Evolutionary conservation across 2,329 filamentous ascomycete species (phyloP).

Genomic region (Neurospora sp.): DNA sequence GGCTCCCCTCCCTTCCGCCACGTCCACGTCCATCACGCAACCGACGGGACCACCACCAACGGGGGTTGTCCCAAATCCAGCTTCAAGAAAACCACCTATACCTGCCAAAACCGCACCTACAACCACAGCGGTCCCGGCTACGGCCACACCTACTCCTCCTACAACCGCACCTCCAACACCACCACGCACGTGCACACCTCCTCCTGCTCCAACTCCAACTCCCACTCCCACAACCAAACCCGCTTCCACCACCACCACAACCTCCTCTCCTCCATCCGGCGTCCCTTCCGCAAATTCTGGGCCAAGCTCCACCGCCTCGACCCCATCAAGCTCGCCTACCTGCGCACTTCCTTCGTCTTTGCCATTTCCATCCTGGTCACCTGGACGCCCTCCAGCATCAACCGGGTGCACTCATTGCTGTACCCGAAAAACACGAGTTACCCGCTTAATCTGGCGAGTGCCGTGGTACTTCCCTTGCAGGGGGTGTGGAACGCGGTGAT

Average conservation of each 20-base stretch:
- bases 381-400: conserved; percentile 60
- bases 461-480: conserved; percentile 65
- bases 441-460: conserved; percentile 58
- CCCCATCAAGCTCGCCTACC: conserved; percentile 50
- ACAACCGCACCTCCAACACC: conserved; percentile 9
- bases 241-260: background rate
- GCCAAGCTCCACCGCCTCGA: conserved; percentile 34
- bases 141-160: background rate
- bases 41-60: background rate
- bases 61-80: background rate
- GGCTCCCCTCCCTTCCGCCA: background rate
- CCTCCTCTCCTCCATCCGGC: background rate
- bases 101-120: background rate
- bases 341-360: conserved; percentile 52
- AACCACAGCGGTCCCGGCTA: background rate
- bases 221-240: background rate
- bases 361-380: conserved; percentile 51
- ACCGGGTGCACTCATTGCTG: conserved; percentile 61
- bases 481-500: conserved; percentile 75
- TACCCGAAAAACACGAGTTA: conserved; percentile 45
- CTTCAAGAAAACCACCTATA: background rate
- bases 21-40: background rate
- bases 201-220: conserved; percentile 13
- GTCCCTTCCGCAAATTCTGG: conserved; percentile 17
- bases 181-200: conserved; percentile 6